Base-by-base conservation (phyloP, 2,329 filamentous ascomycete species). In the Epichloe coenophiala region DNA sequence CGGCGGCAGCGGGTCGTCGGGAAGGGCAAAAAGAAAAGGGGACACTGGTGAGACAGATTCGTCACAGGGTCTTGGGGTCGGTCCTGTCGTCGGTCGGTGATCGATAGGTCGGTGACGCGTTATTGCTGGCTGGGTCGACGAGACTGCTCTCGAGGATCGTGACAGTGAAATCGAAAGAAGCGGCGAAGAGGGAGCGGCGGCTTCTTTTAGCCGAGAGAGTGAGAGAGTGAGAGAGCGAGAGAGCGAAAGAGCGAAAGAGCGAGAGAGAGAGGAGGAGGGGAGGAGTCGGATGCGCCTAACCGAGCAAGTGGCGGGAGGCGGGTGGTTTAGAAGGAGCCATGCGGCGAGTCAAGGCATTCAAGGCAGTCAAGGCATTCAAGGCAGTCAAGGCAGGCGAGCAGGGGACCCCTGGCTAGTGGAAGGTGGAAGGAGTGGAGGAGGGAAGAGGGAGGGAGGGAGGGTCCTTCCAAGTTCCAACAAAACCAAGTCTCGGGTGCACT, bases 261-360 rank as follows among this genome's bases (percentile, higher is more conserved):
- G n/a, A n/a, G n/a, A 17, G 9, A 9, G n/a, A 43, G 31, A 11
- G 39, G 23, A 27, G 23, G 23, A 7, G 23, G 23, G 23, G n/a
- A 33, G 13, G 27, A 47, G 50, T 48, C 49, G 54, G 55, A 47
- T 57, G 52, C 51, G 51, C 50, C 53, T 39, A 51, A 23, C 47
- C 37, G 54, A 46, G 49, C 37, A 43, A 45, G 41, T 47, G 48
- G 52, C 48, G 53, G 51, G 51, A 51, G 49, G 49, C 38, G 49
- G 48, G 42, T 39, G 37, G 45, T n/a, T 21, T 15, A 13, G 27
- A 31, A 31, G 27, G 27, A 31, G 27, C 17, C 17, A 13, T 19
- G 11, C 8, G 19, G 54, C 55, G 48, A 56, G 54, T 54, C 54
- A 55, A 46, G 7, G 23, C 23, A 56, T 52, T 54, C 53, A 55